Conservation (phyloP, 345 rosid genomes). For the Psidium guajava region DNA sequence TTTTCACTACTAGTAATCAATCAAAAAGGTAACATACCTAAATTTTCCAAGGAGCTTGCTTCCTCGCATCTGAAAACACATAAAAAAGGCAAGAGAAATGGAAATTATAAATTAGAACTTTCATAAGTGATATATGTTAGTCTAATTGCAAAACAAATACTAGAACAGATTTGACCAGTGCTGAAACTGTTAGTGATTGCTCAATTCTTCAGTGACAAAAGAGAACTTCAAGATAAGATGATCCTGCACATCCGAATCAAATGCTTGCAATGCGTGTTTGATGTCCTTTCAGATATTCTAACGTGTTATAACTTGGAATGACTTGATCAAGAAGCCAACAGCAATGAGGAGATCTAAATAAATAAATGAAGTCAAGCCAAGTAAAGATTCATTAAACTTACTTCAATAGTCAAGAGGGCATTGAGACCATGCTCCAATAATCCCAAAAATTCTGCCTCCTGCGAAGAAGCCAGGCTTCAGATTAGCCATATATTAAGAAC, state of each 20-base stretch:
- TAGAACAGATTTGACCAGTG: neutral
- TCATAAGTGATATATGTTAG: neutral
- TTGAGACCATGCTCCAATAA: conserved; percentile 36
- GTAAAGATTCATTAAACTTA: conserved; percentile 8
- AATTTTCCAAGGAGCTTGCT: conserved; percentile 36
- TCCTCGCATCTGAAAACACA: conserved; percentile 32
- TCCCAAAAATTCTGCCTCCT: conserved; percentile 23
- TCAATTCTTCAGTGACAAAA: neutral
- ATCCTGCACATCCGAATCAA: neutral
- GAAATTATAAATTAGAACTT: neutral
- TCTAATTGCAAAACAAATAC: neutral
- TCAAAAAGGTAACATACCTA: conserved; percentile 12
- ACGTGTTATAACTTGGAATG: neutral
- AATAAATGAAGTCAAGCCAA: neutral
- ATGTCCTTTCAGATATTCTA: neutral
- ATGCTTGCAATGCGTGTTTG: neutral
- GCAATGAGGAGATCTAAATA: neutral
- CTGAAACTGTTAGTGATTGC: neutral
- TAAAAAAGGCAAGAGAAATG: neutral
- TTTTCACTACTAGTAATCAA: neutral
- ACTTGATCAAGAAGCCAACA: neutral
- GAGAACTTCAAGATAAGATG: neutral
- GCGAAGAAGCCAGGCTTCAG: neutral
- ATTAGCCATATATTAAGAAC: neutral
- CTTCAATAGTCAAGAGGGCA: conserved; percentile 38